Evolutionary conservation across 2,329 filamentous ascomycete genomes (phyloP).

Genomic region (Trichoderma harzianum): DNA sequence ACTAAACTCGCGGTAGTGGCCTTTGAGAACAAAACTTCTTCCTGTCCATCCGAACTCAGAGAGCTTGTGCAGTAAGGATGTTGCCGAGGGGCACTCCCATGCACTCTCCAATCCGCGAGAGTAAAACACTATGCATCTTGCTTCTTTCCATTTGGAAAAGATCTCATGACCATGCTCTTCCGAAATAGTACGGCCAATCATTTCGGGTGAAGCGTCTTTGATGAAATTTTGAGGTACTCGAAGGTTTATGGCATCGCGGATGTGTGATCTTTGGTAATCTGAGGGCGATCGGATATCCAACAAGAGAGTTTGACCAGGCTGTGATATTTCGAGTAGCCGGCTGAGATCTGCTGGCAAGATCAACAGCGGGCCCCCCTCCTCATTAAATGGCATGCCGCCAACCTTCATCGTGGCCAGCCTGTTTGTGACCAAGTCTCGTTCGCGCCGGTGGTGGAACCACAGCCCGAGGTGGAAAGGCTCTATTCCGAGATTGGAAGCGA

Average conservation of each 20-base stretch:
- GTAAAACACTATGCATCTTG: constrained; percentile 52
- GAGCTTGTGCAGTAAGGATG: constrained; percentile 44
- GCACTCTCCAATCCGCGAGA: constrained; percentile 47
- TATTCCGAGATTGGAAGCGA: constrained; percentile 53
- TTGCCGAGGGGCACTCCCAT: constrained; percentile 50
- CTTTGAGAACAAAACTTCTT: constrained; percentile 53
- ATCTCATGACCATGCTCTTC: constrained; percentile 46
- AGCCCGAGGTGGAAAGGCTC: constrained; percentile 50
- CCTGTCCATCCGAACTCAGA: constrained; percentile 47
- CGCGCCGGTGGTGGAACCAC: constrained; percentile 54
- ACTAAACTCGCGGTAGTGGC: constrained; percentile 54
- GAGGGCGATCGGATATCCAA: constrained; percentile 48
- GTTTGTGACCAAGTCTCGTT: constrained; percentile 45
- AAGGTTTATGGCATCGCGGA: constrained; percentile 51
- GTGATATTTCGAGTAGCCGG: constrained; percentile 48
- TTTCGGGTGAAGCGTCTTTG: constrained; percentile 45
- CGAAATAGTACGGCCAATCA: constrained; percentile 48
- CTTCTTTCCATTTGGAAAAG: constrained; percentile 46
- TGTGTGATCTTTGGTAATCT: constrained; percentile 50
- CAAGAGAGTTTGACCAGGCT: constrained; percentile 43
- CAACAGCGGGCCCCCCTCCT: constrained; percentile 40
- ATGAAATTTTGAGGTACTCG: constrained; percentile 50
- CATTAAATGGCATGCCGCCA: constrained; percentile 33
- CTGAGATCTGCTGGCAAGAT: constrained; percentile 51
- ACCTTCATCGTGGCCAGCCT: constrained; percentile 45